Conservation (phyloP, 1,139 yeast species). For the Suhomyces panamericanus region DNA sequence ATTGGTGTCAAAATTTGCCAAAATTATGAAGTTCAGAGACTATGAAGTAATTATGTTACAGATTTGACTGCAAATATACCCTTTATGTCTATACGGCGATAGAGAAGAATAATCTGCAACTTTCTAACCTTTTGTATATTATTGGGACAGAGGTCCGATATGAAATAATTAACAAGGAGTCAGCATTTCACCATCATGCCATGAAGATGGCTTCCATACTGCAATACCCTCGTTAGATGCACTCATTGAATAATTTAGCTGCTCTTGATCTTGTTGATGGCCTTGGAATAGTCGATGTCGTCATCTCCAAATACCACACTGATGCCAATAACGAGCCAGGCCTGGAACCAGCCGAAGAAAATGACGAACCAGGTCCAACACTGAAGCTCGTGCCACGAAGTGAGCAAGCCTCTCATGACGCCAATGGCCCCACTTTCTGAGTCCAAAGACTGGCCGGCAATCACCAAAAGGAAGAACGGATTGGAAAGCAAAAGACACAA, state of each 20-base stretch:
- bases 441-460: slow-evolving; percentile 34
- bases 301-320: slow-evolving; percentile 35
- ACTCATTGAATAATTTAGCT: neutral
- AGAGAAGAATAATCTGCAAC: too few relatives aligned
- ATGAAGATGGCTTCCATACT: too few relatives aligned
- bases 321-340: slow-evolving; percentile 61
- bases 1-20: too few relatives aligned
- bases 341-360: slow-evolving; percentile 77
- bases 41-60: too few relatives aligned
- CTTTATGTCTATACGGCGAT: too few relatives aligned
- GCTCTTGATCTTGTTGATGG: slow-evolving; percentile 9
- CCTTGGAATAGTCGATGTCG: slow-evolving; percentile 12
- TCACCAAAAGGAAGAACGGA: slow-evolving; percentile 50
- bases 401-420: slow-evolving; percentile 51
- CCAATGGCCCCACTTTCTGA: slow-evolving; percentile 31
- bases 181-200: too few relatives aligned
- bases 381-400: slow-evolving; percentile 69
- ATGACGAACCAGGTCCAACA: slow-evolving; percentile 88
- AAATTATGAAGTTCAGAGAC: too few relatives aligned
- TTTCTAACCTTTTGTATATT: too few relatives aligned
- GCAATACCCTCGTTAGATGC: too few relatives aligned
- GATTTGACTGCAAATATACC: too few relatives aligned
- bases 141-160: too few relatives aligned
- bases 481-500: slow-evolving; percentile 48
- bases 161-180: too few relatives aligned